Percentiles rank a stretch among this genome's conserved stretches.
These are phyloP conservation scores for Leccinum disarticulatum DNA, from an alignment of 768 basidiomycete genomes.

Conservation along the genomic window DNA sequence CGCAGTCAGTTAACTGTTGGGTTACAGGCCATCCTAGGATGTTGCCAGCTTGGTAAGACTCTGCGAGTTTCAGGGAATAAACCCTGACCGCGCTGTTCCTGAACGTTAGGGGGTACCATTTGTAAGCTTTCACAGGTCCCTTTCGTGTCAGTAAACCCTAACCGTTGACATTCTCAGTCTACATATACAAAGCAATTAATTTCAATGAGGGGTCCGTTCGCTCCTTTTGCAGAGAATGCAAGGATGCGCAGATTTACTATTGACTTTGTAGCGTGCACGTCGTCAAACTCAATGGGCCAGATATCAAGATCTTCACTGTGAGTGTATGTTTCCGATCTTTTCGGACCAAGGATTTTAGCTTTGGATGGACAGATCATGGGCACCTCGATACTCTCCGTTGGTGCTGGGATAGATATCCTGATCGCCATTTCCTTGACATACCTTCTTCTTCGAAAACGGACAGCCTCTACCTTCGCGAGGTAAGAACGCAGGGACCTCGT, in stretches of 20 bases:
- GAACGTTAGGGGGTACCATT: not conserved
- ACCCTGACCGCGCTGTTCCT: not conserved
- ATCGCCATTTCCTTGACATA: constrained; percentile 2
- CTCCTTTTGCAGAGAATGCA: not conserved
- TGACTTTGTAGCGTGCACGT: constrained; percentile 2
- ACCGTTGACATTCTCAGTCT: constrained; percentile 8
- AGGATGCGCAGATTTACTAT: not conserved
- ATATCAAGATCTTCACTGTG: not conserved
- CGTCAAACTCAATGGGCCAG: not conserved
- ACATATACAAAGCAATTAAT: not conserved
- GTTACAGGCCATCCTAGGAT: constrained; percentile 3
- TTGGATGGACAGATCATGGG: not conserved
- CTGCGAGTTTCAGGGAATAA: too few relatives aligned
- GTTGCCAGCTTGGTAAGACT: constrained; percentile 12
- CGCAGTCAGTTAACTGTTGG: not conserved
- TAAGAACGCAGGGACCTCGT: not conserved
- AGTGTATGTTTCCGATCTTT: not conserved
- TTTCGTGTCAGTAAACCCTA: not conserved
- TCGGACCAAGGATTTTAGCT: not conserved
- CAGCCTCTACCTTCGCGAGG: not conserved
- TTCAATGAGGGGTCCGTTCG: constrained; percentile 2
- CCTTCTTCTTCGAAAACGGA: constrained; percentile 6
- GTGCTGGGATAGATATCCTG: constrained; percentile 8
- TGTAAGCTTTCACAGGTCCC: not conserved
- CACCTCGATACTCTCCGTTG: not conserved